A percentile compares a stretch with the other conserved stretches of the same genome.
Conservation (phyloP, 345 rosid genomes). For the Melaleuca quinquenervia region DNA sequence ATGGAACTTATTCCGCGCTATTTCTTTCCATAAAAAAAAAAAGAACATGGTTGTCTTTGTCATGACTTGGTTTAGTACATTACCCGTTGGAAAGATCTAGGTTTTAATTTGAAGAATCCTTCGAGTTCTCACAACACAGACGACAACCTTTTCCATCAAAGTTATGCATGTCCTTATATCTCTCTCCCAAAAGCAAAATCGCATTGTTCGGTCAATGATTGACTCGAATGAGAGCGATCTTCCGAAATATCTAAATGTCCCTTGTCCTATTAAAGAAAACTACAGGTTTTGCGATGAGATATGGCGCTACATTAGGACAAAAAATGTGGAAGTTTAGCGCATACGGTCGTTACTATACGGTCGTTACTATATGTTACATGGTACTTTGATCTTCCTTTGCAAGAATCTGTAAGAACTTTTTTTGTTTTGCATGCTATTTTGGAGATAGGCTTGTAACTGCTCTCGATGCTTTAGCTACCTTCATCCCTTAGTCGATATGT, state of each 20-base stretch:
- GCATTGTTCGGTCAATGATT: neutral
- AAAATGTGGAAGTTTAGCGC: neutral
- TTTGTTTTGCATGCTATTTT: neutral
- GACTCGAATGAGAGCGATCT: too few species aligned
- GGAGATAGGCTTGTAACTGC: neutral
- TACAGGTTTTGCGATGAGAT: neutral
- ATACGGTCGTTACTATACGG: neutral
- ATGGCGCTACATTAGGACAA: fast-evolving
- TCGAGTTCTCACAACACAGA: too few species aligned
- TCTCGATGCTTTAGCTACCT: fast-evolving
- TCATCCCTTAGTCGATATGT: neutral
- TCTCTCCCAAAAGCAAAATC: neutral
- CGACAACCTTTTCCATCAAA: neutral
- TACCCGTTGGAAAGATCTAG: neutral
- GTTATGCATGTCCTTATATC: neutral
- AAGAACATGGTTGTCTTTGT: neutral
- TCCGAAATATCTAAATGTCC: neutral
- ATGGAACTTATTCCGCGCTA: neutral
- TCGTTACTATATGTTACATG: too few species aligned
- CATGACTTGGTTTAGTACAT: neutral
- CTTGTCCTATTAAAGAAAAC: neutral
- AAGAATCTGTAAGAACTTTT: too few species aligned
- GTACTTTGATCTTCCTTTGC: too few species aligned
- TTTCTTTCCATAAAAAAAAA: neutral
- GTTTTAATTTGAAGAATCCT: neutral